phyloP scores from a whole-genome alignment of 768 basidiomycete species.

The Myochromella boudieri region DNA sequence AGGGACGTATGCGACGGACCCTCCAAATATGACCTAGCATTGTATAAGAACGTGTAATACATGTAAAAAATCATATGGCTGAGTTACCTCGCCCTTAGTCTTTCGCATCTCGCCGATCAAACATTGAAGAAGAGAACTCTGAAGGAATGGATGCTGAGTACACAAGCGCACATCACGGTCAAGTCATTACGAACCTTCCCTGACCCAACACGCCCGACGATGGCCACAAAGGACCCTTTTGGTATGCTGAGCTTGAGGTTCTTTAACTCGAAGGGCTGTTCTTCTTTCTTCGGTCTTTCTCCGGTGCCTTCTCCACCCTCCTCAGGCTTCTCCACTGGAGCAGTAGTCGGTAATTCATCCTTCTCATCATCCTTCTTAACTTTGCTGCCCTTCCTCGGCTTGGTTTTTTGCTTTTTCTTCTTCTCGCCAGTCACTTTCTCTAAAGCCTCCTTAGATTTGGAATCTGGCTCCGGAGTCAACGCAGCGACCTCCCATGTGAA shows the following conservation, averaged over 20 bases:
- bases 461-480: constrained; percentile 9
- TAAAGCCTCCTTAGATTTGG: constrained; percentile 12
- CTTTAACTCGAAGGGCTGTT: constrained; percentile 51
- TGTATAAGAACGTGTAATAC: neutral
- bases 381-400: constrained; percentile 14
- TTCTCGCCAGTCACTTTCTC: constrained; percentile 13
- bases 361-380: constrained; percentile 17
- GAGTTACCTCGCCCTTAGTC: constrained; percentile 54
- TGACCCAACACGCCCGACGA: constrained; percentile 75
- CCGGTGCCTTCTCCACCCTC: constrained; percentile 18
- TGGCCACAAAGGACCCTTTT: constrained; percentile 62
- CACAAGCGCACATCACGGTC: neutral
- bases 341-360: constrained; percentile 22
- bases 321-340: constrained; percentile 7
- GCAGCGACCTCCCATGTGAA: constrained; percentile 54
- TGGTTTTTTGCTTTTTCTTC: constrained; percentile 12
- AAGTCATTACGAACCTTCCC: constrained; percentile 52
- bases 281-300: constrained; percentile 23
- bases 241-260: constrained; percentile 45
- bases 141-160: neutral
- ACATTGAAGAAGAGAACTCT: constrained; percentile 59
- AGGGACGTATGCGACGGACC: constrained; percentile 57
- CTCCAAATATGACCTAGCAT: constrained; percentile 47
- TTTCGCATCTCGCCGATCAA: constrained; percentile 70
- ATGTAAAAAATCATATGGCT: constrained; percentile 1